Evolutionary conservation across 2,329 filamentous ascomycete species (phyloP), one percentile per base, ranked within the genome.

Genomic region (Coleophoma crateriformis): DNA sequence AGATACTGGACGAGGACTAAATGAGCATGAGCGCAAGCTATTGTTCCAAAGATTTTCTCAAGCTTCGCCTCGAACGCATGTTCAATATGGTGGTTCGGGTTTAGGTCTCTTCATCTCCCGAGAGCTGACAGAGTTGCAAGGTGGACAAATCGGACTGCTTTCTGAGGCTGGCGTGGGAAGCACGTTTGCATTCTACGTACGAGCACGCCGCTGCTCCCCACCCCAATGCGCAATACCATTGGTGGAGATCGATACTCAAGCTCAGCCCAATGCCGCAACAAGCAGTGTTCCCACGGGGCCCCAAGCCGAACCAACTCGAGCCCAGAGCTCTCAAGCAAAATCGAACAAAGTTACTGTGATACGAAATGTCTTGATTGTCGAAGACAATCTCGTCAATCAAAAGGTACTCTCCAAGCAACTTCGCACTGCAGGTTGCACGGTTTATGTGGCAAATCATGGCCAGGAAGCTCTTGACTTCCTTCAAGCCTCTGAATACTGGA

Each of bases 41-140:
- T 74, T 94, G 0, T 92, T 92, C 67, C 81, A 88, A 56, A 79
- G 87, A 13, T 92, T 92, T 64, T 84, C 85, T 7, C 88, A 92
- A 67, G 86, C 87, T 0, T 87, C 81, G 19, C 84, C 86, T 2
- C 80, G 81, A 45, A 90, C 87, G 0, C 87, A 90, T 56, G 82
- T 89, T 14, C 82, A 88, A 57, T 90, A 92, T 56, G 88, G 88
- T 19, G 88, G 88, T 0, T 88, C 84, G 0, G 88, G 88, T 0
- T 74, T 94, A 1, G 88, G 88, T 0, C 72, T 92, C 0, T 92
- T 90, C 65, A 91, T 92, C 55, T 88, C 84, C 35, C 78, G 87
- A 20, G 81, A 88, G 48, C 74, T 94, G n/a, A 88, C 87, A 0
- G 88, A 92, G 62, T 71, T 92, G 11, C 87, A 91, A 63, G 87